These are phyloP conservation scores for Fusarium sp. DNA, from an alignment of 2,329 filamentous ascomycete species.

Conservation along the genomic window DNA sequence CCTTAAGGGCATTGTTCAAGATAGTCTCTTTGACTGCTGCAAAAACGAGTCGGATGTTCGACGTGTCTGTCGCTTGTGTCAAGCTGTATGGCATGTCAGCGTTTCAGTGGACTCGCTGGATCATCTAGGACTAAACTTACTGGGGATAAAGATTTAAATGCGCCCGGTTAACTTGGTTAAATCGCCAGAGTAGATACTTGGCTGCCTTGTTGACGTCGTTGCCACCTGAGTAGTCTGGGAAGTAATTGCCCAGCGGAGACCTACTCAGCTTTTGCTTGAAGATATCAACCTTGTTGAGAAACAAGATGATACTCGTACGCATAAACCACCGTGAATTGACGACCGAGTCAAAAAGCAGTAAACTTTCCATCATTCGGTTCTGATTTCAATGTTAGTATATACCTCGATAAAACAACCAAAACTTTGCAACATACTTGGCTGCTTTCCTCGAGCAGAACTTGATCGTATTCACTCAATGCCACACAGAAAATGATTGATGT, in stretches of 20 bases:
- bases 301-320: slow-evolving; percentile 97
- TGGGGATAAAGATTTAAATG: slow-evolving; percentile 98
- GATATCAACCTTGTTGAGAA: slow-evolving; percentile 98
- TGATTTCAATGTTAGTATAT: slow-evolving; percentile 55
- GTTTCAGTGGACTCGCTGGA: background rate
- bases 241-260: slow-evolving; percentile 93
- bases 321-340: slow-evolving; percentile 99
- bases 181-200: slow-evolving; percentile 97
- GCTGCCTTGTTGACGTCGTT: slow-evolving; percentile 98
- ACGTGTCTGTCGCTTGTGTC: slow-evolving; percentile 98
- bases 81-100: slow-evolving; percentile 69
- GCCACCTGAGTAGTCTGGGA: slow-evolving; percentile 96
- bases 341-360: slow-evolving; percentile 96
- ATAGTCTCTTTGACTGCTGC: slow-evolving; percentile 99
- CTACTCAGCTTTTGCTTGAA: slow-evolving; percentile 94
- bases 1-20: slow-evolving; percentile 96
- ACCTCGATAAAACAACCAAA: background rate
- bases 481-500: slow-evolving; percentile 99
- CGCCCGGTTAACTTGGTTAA: slow-evolving; percentile 97
- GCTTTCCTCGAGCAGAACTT: slow-evolving; percentile 95
- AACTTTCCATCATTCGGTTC: slow-evolving; percentile 99
- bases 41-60: slow-evolving; percentile 97
- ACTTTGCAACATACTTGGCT: slow-evolving; percentile 75
- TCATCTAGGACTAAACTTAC: slow-evolving; percentile 66
- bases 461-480: slow-evolving; percentile 97